phyloP scores from a whole-genome alignment of 2,329 filamentous ascomycete genomes.

The Penicillium janthinellum region DNA sequence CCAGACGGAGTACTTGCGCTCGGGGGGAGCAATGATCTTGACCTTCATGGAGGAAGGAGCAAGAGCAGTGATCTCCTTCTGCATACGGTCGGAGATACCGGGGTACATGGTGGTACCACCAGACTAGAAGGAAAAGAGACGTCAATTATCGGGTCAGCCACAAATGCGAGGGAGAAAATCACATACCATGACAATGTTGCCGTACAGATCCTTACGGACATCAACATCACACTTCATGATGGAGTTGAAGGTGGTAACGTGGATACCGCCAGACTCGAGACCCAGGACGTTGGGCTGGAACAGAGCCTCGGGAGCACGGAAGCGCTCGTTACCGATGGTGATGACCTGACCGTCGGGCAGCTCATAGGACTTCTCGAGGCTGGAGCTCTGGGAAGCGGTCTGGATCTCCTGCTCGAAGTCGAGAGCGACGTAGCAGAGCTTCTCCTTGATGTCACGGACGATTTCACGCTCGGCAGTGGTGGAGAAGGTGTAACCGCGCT shows the following conservation, averaged over 20 bases:
- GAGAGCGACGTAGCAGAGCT: slow-evolving; percentile 99
- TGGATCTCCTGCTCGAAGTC: slow-evolving; percentile 99
- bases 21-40: slow-evolving; percentile 99
- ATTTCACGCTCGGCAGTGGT: slow-evolving; percentile 99
- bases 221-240: slow-evolving; percentile 99
- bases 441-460: slow-evolving; percentile 99
- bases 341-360: slow-evolving; percentile 99
- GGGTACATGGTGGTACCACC: slow-evolving; percentile 99
- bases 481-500: slow-evolving; percentile 99
- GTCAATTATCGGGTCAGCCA: background rate
- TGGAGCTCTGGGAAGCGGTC: slow-evolving; percentile 98
- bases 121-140: slow-evolving; percentile 62
- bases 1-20: slow-evolving; percentile 99
- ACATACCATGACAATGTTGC: slow-evolving; percentile 99
- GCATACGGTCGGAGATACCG: slow-evolving; percentile 99
- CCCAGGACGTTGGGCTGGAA: slow-evolving; percentile 98
- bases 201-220: slow-evolving; percentile 99
- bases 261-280: slow-evolving; percentile 98
- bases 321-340: slow-evolving; percentile 99
- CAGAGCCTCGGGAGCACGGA: slow-evolving; percentile 98
- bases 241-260: slow-evolving; percentile 99
- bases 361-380: slow-evolving; percentile 99
- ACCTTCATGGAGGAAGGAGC: slow-evolving; percentile 99
- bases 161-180: background rate
- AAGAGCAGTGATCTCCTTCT: slow-evolving; percentile 99